phyloP scores from a whole-genome alignment of 768 basidiomycete genomes.

The Crepidotus variabilis region DNA sequence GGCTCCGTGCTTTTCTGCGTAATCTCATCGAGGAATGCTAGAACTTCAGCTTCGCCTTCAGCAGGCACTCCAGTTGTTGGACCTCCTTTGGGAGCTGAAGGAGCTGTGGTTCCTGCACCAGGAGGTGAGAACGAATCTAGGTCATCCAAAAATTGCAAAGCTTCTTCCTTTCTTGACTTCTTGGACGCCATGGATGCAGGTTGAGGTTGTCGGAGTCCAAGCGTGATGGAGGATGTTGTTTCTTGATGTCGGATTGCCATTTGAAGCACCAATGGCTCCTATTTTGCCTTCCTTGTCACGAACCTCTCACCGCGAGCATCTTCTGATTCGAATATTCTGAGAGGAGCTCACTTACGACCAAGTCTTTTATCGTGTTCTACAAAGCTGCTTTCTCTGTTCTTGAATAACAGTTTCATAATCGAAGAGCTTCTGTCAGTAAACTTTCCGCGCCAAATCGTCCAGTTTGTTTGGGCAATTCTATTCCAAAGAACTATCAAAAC shows the following conservation, averaged over 20 bases:
- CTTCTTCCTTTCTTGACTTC: slow-evolving; percentile 85
- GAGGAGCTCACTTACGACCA: no score
- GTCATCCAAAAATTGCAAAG: slow-evolving; percentile 89
- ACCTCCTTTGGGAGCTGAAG: slow-evolving; percentile 5
- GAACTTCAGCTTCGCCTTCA: slow-evolving; percentile 76
- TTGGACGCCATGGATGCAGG: slow-evolving; percentile 33
- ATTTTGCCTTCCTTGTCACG: background rate
- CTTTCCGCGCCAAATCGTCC: no score
- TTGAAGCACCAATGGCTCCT: background rate
- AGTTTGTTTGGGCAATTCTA: no score
- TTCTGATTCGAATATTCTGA: no score
- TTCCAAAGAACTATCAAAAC: no score
- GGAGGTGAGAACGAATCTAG: slow-evolving; percentile 73
- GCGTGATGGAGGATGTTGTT: background rate
- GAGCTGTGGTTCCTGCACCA: slow-evolving; percentile 4
- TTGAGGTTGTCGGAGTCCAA: background rate
- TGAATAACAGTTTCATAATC: no score
- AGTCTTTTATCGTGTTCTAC: no score
- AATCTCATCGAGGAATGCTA: slow-evolving; percentile 93
- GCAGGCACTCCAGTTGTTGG: slow-evolving; percentile 16
- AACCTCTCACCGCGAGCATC: background rate
- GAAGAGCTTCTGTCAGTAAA: no score
- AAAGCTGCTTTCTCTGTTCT: no score
- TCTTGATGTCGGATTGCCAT: slow-evolving; percentile 1
- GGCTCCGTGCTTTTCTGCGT: slow-evolving; percentile 87